These are phyloP conservation scores for Rhizodiscina lignyota DNA, from an alignment of 495 filamentous ascomycete species.

Conservation along the genomic window DNA sequence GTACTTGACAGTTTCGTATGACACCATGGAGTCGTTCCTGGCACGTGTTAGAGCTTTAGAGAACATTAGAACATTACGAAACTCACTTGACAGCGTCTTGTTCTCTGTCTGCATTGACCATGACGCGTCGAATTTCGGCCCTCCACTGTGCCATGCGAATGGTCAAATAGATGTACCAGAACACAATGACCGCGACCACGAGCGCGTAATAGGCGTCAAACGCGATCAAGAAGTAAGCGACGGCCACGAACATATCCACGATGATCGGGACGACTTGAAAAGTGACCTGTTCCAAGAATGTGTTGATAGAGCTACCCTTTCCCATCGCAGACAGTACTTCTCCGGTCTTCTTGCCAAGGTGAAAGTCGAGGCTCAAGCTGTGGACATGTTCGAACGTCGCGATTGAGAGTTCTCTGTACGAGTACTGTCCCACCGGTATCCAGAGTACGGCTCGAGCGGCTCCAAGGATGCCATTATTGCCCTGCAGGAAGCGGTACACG, in stretches of 20 bases:
- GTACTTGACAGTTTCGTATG: constrained; percentile 97
- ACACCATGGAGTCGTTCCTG: constrained; percentile 89
- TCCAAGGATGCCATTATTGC: constrained; percentile 69
- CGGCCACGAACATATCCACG: constrained; percentile 71
- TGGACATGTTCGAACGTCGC: constrained; percentile 97
- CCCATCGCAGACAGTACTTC: constrained; percentile 89
- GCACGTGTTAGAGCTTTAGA: constrained; percentile 1
- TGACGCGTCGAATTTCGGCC: constrained; percentile 73
- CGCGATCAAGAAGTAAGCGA: constrained; percentile 62
- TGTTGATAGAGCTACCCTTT: constrained; percentile 92
- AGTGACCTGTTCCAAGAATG: constrained; percentile 86
- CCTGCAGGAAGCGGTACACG: constrained; percentile 69
- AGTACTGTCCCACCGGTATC: constrained; percentile 93
- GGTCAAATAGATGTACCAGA: constrained; percentile 88
- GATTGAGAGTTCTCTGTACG: constrained; percentile 84
- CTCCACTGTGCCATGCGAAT: constrained; percentile 91
- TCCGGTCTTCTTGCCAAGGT: constrained; percentile 89
- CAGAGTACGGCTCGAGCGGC: constrained; percentile 69
- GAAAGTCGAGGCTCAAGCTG: constrained; percentile 85
- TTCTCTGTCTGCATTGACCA: constrained; percentile 86
- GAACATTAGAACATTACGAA: not conserved
- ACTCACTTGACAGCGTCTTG: constrained; percentile 80
- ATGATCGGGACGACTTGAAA: constrained; percentile 94
- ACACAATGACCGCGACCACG: constrained; percentile 80
- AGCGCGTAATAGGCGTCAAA: constrained; percentile 90